A percentile compares a stretch with the other conserved stretches of the same genome.
phyloP scores from a whole-genome alignment of 768 basidiomycete species.

The Clathrus columnatus region DNA sequence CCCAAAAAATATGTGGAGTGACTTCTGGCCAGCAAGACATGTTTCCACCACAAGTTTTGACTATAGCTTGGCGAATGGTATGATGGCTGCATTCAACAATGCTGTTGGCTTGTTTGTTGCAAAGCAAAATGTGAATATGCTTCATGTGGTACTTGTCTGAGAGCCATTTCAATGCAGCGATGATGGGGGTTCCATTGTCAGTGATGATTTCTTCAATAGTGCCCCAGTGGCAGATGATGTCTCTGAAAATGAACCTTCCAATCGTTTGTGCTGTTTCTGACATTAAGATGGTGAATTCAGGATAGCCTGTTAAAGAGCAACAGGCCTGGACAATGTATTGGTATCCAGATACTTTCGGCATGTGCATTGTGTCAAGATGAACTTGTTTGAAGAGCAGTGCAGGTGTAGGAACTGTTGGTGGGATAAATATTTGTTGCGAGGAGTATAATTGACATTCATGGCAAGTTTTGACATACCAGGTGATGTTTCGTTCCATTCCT shows the following conservation, averaged over 20 bases:
- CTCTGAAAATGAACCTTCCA: slow-evolving; percentile 15
- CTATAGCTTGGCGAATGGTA: slow-evolving; percentile 19
- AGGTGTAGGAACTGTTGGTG: slow-evolving; percentile 17
- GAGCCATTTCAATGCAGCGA: slow-evolving; percentile 10
- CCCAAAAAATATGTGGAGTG: slow-evolving; percentile 16
- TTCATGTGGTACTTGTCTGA: slow-evolving; percentile 1
- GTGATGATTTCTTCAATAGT: slow-evolving; percentile 14
- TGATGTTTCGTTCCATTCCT: slow-evolving; percentile 19
- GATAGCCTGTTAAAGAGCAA: slow-evolving; percentile 16
- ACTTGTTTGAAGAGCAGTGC: slow-evolving; percentile 18
- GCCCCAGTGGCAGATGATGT: slow-evolving; percentile 16
- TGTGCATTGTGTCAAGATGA: slow-evolving; percentile 10
- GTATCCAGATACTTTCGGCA: slow-evolving; percentile 14
- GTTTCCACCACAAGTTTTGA: slow-evolving; percentile 24
- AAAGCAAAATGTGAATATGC: slow-evolving; percentile 25
- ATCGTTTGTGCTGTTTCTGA: slow-evolving; percentile 14
- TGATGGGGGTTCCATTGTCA: slow-evolving; percentile 14
- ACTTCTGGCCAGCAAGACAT: slow-evolving; percentile 15
- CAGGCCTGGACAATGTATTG: slow-evolving; percentile 25
- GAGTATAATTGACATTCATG: slow-evolving; percentile 24
- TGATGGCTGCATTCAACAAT: slow-evolving; percentile 28
- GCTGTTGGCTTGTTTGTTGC: slow-evolving; percentile 30
- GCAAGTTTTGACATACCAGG: slow-evolving; percentile 27
- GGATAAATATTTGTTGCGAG: slow-evolving; percentile 16
- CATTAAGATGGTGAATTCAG: slow-evolving; percentile 18